Base-by-base conservation (phyloP, 208 protist genomes). In the Leishmania lainsoni region DNA sequence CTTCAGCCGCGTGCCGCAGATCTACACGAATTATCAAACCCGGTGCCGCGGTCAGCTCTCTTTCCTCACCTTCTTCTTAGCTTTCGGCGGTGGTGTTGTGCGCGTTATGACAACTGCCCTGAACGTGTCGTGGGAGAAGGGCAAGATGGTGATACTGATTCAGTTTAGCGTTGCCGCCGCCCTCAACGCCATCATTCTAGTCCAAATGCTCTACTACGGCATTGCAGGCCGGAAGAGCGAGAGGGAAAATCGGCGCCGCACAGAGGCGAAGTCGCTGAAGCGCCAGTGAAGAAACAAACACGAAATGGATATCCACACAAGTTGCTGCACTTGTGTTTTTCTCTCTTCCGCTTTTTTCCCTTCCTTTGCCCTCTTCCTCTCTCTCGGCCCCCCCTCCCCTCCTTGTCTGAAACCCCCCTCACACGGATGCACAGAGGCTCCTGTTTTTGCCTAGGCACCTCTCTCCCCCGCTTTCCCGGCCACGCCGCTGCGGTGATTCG, bases 51-150 rank as follows among this genome's bases (percentile, higher is more conserved):
- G 94, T 3, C 86, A 93, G 71, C 85, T 96, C 5, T 93, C 94
- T n/a, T 94, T 95, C 66, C 81, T 94, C 39, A 97, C 94, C 58
- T 97, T 91, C 87, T 97, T 95, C 69, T 72, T 97, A 17, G 92
- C 90, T 14, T 93, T 95, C 85, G 84, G 92, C 29, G 94, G 94
- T 58, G 89, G 89, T 61, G 81, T 89, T 10, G 92, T 89, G 70
- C 89, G 94, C 29, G 68, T 96, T 16, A 80, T 97, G 74, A 97
- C 94, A 51, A 96, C 92, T 10, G 88, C 92, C 66, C 70, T 94
- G 76, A 95, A 97, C 80, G 92, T 97, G 68, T 86, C 91, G 32
- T 87, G 90, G 86, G 91, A 94, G 78, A 93, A 95, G 79, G 93
- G 92, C 3, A 94, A 93, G 78, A 77, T 76, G n/a, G 84, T 95